Evolutionary conservation across 805 yeast species (phyloP), one percentile per base, ranked within the genome.

Genomic region (Ogataea trehalophila): DNA sequence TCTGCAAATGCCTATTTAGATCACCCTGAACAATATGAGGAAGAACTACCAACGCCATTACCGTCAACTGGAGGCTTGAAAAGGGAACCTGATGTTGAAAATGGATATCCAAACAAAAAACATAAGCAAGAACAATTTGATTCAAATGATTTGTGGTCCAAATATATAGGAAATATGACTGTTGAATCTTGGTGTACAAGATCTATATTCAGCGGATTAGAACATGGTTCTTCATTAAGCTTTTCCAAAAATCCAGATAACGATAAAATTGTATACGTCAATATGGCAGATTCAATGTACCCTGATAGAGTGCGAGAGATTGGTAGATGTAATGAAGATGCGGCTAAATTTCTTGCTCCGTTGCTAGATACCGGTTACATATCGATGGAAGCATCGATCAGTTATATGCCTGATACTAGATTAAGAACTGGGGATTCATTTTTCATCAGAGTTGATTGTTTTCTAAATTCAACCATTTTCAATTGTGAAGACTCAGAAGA

Each of bases 351-450:
- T 11, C 60, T 91, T 9, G 76, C 83, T 4, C 89, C 95, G 0
- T 69, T 90, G 33, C 46, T 87, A 2, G 86, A 79, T 45, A 63
- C 76, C 9, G 70, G 72, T 7, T 70, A 80, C 3, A 76, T 85
- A 37, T 59, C 61, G 2, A 81, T 87, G 54, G 76, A 76, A 37
- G 80, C 80, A 1, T 73, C 79, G 0, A 72, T 87, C 34, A 72
- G 85, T 7, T 79, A 74, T 57, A 79, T 83, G 38, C 85, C 54
- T 5, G 46, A 82, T 17, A 68, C 71, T 11, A 62, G 81, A 31
- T 61, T 90, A 33, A 72, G 85, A 9, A 77, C 82, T 1, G 98
- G 97, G 4, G 95, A 89, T 58, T 73, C 84, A 1, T 83, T 91
- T 57, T 71, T 79, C 20, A 69, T 89, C 0, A 87, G 83, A 56